Percentiles rank a stretch among this genome's conserved stretches.
phyloP scores from a whole-genome alignment of 495 filamentous ascomycete genomes.

The Talaromyces stipitatus region DNA sequence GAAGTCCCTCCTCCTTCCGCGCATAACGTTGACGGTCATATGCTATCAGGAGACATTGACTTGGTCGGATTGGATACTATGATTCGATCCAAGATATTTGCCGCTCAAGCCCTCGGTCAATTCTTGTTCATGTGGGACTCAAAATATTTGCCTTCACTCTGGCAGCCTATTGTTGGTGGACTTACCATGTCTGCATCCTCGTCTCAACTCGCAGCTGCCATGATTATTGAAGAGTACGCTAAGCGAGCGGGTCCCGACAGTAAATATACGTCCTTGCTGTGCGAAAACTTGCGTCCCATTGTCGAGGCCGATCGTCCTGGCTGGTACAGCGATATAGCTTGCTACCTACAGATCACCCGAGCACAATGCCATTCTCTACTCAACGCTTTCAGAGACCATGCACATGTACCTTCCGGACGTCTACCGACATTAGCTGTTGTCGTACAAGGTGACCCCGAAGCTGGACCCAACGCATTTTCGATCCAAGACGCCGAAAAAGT shows the following conservation, averaged over 20 bases:
- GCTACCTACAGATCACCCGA: constrained; percentile 77
- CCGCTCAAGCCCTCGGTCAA: constrained; percentile 72
- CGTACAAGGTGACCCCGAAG: constrained; percentile 84
- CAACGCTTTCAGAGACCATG: constrained; percentile 81
- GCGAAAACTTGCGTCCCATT: constrained; percentile 55
- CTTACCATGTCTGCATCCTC: constrained; percentile 68
- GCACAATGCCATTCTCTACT: constrained; percentile 85
- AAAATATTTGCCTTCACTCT: constrained; percentile 31
- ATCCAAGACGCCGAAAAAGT: constrained; percentile 80
- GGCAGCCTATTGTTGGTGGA: constrained; percentile 48
- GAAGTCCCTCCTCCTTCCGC: constrained; percentile 60
- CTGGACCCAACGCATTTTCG: constrained; percentile 86
- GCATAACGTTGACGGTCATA: constrained; percentile 95
- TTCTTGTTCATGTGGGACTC: constrained; percentile 38
- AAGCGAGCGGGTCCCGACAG: constrained; percentile 24
- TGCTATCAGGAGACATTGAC: constrained; percentile 95
- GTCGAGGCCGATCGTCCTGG: constrained; percentile 73
- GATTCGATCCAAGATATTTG: constrained; percentile 79
- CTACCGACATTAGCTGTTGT: constrained; percentile 77
- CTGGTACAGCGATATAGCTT: constrained; percentile 81
- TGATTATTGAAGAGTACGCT: constrained; percentile 87
- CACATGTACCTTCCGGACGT: constrained; percentile 62
- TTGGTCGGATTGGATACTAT: constrained; percentile 83
- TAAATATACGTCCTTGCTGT: constrained; percentile 48
- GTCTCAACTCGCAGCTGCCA: constrained; percentile 73